A percentile compares a stretch with the other conserved stretches of the same genome.
phyloP scores from a whole-genome alignment of 768 basidiomycete species.

The Boletus huronensis region DNA sequence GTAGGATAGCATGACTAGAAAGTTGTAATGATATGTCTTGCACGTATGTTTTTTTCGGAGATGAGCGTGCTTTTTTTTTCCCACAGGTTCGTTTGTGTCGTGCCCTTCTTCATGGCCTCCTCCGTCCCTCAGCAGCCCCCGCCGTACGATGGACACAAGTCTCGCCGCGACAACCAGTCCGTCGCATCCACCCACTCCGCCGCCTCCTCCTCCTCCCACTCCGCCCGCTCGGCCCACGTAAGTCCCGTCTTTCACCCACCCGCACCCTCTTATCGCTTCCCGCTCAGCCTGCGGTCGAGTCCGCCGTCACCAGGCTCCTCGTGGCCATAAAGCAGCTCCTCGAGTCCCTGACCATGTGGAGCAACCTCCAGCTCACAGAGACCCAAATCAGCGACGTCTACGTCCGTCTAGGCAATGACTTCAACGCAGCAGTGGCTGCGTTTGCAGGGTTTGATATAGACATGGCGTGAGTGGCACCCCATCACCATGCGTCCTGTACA shows the following conservation, averaged over 20 bases:
- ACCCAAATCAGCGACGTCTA: constrained; percentile 92
- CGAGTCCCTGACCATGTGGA: constrained; percentile 86
- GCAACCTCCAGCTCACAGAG: constrained; percentile 66
- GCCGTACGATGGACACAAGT: constrained; percentile 35
- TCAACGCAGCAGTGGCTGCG: constrained; percentile 89
- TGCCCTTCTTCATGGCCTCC: constrained; percentile 18
- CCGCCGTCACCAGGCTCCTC: constrained; percentile 86
- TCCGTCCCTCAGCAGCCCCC: constrained; percentile 17
- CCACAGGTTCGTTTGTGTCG: constrained; percentile 4
- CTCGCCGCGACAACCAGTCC: constrained; percentile 53
- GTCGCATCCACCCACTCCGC: constrained; percentile 46
- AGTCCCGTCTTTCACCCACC: constrained; percentile 7
- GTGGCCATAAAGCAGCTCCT: constrained; percentile 95
- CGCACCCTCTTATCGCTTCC: neutral
- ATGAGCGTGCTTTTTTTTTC: neutral
- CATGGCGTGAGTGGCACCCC: constrained; percentile 70
- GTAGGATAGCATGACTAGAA: neutral
- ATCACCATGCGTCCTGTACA: constrained; percentile 10
- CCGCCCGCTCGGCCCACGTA: constrained; percentile 25
- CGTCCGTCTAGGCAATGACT: constrained; percentile 94
- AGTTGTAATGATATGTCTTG: neutral
- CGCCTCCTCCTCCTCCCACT: constrained; percentile 23
- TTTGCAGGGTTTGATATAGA: constrained; percentile 83
- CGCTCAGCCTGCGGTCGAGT: constrained; percentile 74
- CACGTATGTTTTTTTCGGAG: neutral